phyloP scores from a whole-genome alignment of 2,329 filamentous ascomycete genomes.

The Exophiala bonariae region DNA sequence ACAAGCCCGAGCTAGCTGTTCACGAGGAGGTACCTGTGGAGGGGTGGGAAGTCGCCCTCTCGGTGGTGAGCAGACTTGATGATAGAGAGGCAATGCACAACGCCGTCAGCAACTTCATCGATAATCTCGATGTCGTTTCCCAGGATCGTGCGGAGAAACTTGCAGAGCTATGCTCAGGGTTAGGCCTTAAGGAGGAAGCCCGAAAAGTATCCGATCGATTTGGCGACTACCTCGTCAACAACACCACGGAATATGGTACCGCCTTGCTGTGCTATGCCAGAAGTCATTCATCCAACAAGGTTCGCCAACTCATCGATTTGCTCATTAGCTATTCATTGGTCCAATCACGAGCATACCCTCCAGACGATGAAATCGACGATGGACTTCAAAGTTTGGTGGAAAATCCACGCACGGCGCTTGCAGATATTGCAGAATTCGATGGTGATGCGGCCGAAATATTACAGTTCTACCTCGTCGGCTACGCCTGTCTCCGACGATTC shows the following conservation, averaged over 20 bases:
- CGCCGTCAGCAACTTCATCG: slow-evolving; percentile 72
- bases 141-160: slow-evolving; percentile 76
- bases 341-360: slow-evolving; percentile 78
- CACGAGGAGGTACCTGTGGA: slow-evolving; percentile 50
- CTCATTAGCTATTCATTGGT: slow-evolving; percentile 85
- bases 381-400: slow-evolving; percentile 69
- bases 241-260: slow-evolving; percentile 77
- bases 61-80: slow-evolving; percentile 79
- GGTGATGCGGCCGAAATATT: slow-evolving; percentile 79
- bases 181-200: slow-evolving; percentile 77
- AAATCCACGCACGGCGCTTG: slow-evolving; percentile 70
- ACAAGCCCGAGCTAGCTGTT: slow-evolving; percentile 34
- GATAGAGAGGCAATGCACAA: slow-evolving; percentile 69
- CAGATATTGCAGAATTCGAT: slow-evolving; percentile 71
- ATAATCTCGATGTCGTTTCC: slow-evolving; percentile 70
- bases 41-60: slow-evolving; percentile 88
- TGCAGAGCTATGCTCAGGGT: slow-evolving; percentile 72
- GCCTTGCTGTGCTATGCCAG: slow-evolving; percentile 89
- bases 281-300: slow-evolving; percentile 73
- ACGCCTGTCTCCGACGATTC: slow-evolving; percentile 85
- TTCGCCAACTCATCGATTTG: slow-evolving; percentile 81
- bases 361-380: slow-evolving; percentile 69
- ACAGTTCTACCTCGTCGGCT: slow-evolving; percentile 83
- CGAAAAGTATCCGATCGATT: slow-evolving; percentile 83
- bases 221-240: slow-evolving; percentile 72